Percentiles rank a stretch among this genome's conserved stretches.
Conservation (phyloP, 1,284 basidiomycete genomes). For the Ustilago trichophora region DNA sequence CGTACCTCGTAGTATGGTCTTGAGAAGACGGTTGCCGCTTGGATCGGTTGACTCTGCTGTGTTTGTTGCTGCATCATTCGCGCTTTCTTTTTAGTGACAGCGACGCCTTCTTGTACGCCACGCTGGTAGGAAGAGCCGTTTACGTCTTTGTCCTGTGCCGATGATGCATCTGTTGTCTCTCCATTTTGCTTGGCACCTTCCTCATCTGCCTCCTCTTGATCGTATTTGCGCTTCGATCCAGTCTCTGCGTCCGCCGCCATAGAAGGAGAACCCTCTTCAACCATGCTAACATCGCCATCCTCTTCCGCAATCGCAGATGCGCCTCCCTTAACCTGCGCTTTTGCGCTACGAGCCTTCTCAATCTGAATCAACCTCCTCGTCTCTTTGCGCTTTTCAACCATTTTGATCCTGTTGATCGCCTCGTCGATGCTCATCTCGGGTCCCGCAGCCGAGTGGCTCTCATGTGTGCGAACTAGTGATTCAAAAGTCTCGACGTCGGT, state of each 20-base stretch:
- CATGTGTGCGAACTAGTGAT: constrained; percentile 57
- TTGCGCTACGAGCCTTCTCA: constrained; percentile 38
- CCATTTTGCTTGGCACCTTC: neutral
- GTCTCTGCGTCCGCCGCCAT: neutral
- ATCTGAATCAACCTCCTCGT: constrained; percentile 56
- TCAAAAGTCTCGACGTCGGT: constrained; percentile 64
- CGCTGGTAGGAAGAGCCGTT: constrained; percentile 27
- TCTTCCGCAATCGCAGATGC: constrained; percentile 2
- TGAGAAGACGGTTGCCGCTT: constrained; percentile 37
- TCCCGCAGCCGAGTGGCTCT: constrained; percentile 48
- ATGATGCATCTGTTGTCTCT: neutral
- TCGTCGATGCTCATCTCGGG: constrained; percentile 50
- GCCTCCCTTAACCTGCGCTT: constrained; percentile 3
- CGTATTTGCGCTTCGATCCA: constrained; percentile 26
- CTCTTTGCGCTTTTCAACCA: constrained; percentile 56
- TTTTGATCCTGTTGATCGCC: constrained; percentile 53
- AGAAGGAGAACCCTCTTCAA: constrained; percentile 2
- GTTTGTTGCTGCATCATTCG: constrained; percentile 34
- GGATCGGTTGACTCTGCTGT: constrained; percentile 29
- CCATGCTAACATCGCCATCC: constrained; percentile 22
- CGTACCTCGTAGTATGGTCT: constrained; percentile 41
- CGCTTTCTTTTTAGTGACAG: constrained; percentile 46
- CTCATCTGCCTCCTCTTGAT: constrained; percentile 4
- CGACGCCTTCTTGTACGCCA: constrained; percentile 36
- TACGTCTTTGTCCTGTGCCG: constrained; percentile 3